Base-by-base conservation (phyloP, 495 filamentous ascomycete species). In the Darksidea phi region DNA sequence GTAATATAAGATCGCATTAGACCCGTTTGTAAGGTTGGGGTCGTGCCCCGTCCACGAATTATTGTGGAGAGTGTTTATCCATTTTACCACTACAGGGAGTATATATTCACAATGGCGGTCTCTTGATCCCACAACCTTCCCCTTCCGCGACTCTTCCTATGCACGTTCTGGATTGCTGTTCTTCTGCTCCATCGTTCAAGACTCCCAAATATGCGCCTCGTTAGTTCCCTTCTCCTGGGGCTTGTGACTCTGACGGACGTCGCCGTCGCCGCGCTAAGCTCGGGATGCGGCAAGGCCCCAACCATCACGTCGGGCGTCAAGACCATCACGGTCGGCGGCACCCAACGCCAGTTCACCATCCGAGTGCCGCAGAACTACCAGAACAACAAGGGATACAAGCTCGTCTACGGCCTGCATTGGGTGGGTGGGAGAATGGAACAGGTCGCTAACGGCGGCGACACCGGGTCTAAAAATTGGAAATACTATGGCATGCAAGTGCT, bases 401-500 rank as follows among this genome's bases (percentile, higher is more conserved):
- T 80, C 2, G 69, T 80, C 62, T 72, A 75, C 60, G 72, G 71
- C 1, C 64, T 76, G 7, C 76, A 80, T 66, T 72, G 68, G 48
- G 71, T 75, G 3, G 70, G 72, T 15, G 77, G 76, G 18, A 75
- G 67, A 21, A 71, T 70, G 43, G 68, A 72, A 60, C 67, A 73
- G 38, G 70, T 72, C 21, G 67, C 57, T 28, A 71, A 56, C 28
- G 51, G 59, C 21, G 23, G 74, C 36, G 36, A 38, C 36, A 38
- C 36, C 7, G 36, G 36, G 45, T 20, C 36, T 15, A 38, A 15
- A 23, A 56, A n/a, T 23, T 64, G 59, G 12, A 70, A 70, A 25
- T 78, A 65, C 49, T 79, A 79, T 57, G 73, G 76, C 26, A 55
- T 78, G 2, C 70, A 70, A n/a, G 36, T 59, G 11, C 70, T 76